Evolutionary conservation across 495 filamentous ascomycete species (phyloP).

Genomic region (Neurospora africana): DNA sequence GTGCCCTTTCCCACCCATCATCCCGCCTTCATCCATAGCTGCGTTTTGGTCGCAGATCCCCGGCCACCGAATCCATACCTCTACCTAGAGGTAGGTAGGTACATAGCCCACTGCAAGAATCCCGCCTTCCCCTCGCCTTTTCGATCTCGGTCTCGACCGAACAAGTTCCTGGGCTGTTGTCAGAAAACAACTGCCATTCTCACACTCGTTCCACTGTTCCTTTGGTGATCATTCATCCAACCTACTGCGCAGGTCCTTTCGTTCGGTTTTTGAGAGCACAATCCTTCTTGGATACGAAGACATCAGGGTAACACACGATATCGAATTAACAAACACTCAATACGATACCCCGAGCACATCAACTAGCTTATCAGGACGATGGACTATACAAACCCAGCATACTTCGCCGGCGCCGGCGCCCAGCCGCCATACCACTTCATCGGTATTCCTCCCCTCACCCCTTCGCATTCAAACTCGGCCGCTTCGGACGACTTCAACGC

Average conservation of each 20-base stretch:
- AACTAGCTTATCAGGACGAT: slow-evolving; percentile 12
- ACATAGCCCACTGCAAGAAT: neutral
- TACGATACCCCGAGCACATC: neutral
- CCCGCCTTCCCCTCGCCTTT: neutral
- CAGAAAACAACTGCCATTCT: neutral
- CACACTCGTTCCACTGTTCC: neutral
- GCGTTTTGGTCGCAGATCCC: neutral
- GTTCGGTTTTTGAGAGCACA: neutral
- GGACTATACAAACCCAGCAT: slow-evolving; percentile 34
- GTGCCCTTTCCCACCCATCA: neutral
- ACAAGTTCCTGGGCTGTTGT: neutral
- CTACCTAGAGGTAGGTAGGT: too few species aligned
- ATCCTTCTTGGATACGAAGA: neutral
- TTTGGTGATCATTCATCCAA: neutral
- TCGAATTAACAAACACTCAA: neutral
- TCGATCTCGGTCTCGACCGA: neutral
- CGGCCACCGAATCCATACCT: neutral
- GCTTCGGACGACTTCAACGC: slow-evolving; percentile 45
- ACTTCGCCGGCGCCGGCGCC: slow-evolving; percentile 28
- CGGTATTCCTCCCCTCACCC: slow-evolving; percentile 42
- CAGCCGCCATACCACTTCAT: slow-evolving; percentile 45
- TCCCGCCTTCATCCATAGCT: neutral
- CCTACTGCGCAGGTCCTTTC: neutral
- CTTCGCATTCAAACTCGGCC: slow-evolving; percentile 40
- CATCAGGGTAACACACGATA: neutral